Evolutionary conservation across 257 asterid species (phyloP).

Genomic region (Euphrasia confusa): DNA sequence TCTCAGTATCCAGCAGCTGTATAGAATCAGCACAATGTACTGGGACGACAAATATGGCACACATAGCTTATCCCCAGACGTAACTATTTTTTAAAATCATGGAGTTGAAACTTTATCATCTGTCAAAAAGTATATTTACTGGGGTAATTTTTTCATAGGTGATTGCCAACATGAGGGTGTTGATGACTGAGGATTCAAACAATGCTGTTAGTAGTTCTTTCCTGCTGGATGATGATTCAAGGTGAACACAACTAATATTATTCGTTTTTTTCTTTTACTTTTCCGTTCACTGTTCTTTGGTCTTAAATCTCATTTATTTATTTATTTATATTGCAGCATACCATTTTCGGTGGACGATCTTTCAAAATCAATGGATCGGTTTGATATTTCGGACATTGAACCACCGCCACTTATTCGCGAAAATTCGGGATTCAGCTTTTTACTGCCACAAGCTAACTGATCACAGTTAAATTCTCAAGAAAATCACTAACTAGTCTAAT

Average conservation of each 20-base stretch:
- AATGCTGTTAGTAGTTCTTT: constrained; percentile 97
- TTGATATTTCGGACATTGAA: constrained; percentile 83
- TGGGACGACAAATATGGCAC: constrained; percentile 99
- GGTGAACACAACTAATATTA: constrained; percentile 43
- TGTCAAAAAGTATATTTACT: background rate
- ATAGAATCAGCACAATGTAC: constrained; percentile 98
- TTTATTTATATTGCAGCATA: constrained; percentile 66
- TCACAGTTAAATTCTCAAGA: constrained; percentile 1
- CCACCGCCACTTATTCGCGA: constrained; percentile 99
- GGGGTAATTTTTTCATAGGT: constrained; percentile 47
- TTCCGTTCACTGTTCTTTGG: constrained; percentile 1
- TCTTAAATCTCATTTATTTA: constrained; percentile 9
- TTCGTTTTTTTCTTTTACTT: background rate
- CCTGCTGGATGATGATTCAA: constrained; percentile 95
- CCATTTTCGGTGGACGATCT: constrained; percentile 98
- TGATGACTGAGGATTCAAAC: constrained; percentile 97
- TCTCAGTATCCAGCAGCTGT: constrained; percentile 92
- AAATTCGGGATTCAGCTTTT: constrained; percentile 94
- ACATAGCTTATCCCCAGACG: constrained; percentile 89
- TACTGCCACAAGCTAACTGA: constrained; percentile 69
- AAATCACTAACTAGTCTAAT: background rate
- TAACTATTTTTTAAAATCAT: constrained; percentile 25
- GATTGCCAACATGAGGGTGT: constrained; percentile 75
- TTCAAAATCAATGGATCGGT: constrained; percentile 87
- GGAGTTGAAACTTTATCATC: background rate